These are phyloP conservation scores for Aureobasidium sp. DNA, from an alignment of 2,329 filamentous ascomycete genomes.

Conservation along the genomic window DNA sequence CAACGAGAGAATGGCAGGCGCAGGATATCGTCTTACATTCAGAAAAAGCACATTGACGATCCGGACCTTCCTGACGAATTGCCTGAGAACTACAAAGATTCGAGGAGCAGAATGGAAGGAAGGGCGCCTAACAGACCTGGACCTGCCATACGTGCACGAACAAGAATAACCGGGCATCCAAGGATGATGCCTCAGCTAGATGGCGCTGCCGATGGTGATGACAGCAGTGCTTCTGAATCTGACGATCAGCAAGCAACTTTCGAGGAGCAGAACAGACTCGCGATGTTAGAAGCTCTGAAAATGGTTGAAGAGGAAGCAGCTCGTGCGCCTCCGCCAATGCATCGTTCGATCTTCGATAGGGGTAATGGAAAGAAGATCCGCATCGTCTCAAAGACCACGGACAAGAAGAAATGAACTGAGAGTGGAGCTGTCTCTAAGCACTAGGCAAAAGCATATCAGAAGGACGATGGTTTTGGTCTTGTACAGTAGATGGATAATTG, in stretches of 20 bases:
- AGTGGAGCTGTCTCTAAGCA: constrained; percentile 39
- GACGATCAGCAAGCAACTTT: constrained; percentile 13
- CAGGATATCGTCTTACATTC: constrained; percentile 36
- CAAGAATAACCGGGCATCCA: neutral
- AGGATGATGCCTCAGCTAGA: neutral
- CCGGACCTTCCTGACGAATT: constrained; percentile 37
- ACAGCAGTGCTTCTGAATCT: neutral
- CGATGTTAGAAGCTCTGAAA: constrained; percentile 30
- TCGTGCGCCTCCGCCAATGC: constrained; percentile 1
- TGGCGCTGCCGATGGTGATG: neutral
- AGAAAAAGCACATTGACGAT: constrained; percentile 35
- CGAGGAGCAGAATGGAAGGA: constrained; percentile 17
- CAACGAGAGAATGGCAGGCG: constrained; percentile 17
- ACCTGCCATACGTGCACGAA: constrained; percentile 16
- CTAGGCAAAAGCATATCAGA: constrained; percentile 54
- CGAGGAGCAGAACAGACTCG: constrained; percentile 29
- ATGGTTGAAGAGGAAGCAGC: constrained; percentile 22
- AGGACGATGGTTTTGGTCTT: constrained; percentile 37
- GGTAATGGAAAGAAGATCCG: constrained; percentile 17
- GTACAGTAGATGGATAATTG: constrained; percentile 39
- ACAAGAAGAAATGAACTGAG: constrained; percentile 30
- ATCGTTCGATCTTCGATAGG: constrained; percentile 11
- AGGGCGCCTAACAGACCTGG: constrained; percentile 17
- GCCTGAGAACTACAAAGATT: constrained; percentile 36
- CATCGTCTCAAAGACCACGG: constrained; percentile 14